Evolutionary conservation across 148 eudicot genomes (phyloP).

Genomic region (Vaccinium macrocarpon): DNA sequence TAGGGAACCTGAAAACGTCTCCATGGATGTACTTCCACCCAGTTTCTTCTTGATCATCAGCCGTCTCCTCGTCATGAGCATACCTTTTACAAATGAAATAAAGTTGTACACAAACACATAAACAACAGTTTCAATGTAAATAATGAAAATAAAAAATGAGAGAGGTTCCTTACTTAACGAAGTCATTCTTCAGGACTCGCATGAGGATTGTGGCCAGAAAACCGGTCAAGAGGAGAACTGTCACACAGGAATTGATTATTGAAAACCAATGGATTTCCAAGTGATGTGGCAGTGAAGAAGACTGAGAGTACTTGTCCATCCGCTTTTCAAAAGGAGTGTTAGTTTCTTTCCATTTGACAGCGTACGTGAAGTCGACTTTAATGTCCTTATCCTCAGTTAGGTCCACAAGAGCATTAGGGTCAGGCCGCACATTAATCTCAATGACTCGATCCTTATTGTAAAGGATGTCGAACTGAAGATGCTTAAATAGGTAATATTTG

Average conservation of each 20-base stretch:
- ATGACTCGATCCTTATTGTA: constrained; percentile 69
- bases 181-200: constrained; percentile 71
- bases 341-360: constrained; percentile 64
- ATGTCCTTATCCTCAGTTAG: constrained; percentile 61
- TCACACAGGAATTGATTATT: constrained; percentile 64
- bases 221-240: constrained; percentile 59
- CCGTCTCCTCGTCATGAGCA: constrained; percentile 74
- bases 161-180: constrained; percentile 51
- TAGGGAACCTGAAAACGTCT: constrained; percentile 75
- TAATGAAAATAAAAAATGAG: neutral
- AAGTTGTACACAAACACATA: neutral
- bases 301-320: constrained; percentile 65
- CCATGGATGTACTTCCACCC: constrained; percentile 87
- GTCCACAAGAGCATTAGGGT: constrained; percentile 57
- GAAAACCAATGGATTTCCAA: constrained; percentile 74
- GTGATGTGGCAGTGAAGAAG: constrained; percentile 64
- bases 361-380: constrained; percentile 58
- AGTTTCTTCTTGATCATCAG: constrained; percentile 82
- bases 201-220: constrained; percentile 68
- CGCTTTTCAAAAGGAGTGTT: constrained; percentile 54
- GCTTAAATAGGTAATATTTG: constrained; percentile 58
- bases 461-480: constrained; percentile 61
- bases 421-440: constrained; percentile 59
- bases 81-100: constrained; percentile 36
- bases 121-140: neutral